phyloP scores from a whole-genome alignment of 805 yeast genomes.

The Zygoascus ofunaensis region DNA sequence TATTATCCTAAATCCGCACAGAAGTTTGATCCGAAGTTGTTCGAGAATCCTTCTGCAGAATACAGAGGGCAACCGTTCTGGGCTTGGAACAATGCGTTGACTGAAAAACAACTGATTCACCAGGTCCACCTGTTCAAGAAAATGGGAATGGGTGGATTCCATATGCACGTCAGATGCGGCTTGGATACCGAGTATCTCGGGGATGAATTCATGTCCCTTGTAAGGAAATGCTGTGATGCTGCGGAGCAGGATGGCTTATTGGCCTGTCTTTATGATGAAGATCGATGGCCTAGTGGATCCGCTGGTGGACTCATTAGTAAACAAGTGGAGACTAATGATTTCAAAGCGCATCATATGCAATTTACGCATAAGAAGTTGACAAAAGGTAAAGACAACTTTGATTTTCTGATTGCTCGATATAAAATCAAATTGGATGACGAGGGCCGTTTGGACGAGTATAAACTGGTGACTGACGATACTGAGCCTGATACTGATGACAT shows the following conservation, averaged over 20 bases:
- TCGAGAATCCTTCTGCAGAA: slow-evolving; percentile 5
- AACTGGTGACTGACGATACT: background rate
- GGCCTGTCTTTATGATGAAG: slow-evolving; percentile 7
- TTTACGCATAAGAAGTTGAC: background rate
- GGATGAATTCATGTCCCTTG: slow-evolving; percentile 3
- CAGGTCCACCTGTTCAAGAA: slow-evolving; percentile 4
- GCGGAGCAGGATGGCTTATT: slow-evolving; percentile 3
- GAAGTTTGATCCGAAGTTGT: slow-evolving; percentile 1
- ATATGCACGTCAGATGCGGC: slow-evolving; percentile 5
- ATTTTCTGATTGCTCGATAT: background rate
- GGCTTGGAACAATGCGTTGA: slow-evolving; percentile 6
- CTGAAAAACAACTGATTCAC: slow-evolving; percentile 1
- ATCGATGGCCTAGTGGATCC: slow-evolving; percentile 8
- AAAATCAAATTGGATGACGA: slow-evolving; percentile 1
- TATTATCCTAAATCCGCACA: slow-evolving; percentile 1
- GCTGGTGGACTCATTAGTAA: slow-evolving; percentile 7
- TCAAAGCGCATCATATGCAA: background rate
- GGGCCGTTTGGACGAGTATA: slow-evolving; percentile 1
- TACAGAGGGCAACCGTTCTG: slow-evolving; percentile 8
- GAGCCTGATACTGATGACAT: background rate
- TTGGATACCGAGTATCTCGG: slow-evolving; percentile 4
- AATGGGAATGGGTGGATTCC: slow-evolving; percentile 8
- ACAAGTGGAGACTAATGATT: background rate
- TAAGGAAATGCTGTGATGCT: slow-evolving; percentile 1
- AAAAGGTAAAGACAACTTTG: background rate